Evolutionary conservation across 805 yeast species (phyloP), one percentile per base, ranked within the genome.

Genomic region (Torulaspora maleeae): DNA sequence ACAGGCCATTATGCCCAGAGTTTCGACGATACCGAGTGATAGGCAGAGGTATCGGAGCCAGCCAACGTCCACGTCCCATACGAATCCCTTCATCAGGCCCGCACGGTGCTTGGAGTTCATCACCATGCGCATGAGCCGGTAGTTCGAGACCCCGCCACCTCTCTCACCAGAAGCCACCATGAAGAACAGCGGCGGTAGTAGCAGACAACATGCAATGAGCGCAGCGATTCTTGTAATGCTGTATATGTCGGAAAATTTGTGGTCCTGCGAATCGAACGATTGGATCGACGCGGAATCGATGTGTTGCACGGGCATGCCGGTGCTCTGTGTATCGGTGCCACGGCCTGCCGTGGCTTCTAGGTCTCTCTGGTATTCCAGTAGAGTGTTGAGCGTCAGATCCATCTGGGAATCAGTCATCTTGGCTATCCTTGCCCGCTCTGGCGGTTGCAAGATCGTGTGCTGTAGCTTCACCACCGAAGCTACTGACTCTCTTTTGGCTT

Each of bases 1-100:
- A 52, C 74, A 68, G 0, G 72, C 78, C 16, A 70, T 46, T 4
- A 69, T 54, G 1, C 59, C 51, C 6, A 59, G 16, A 7, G 53
- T 33, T 46, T 57, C 65, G 2, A 53, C 10, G 7, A 47, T 44
- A 1, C 73, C 75, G 7, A 74, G 50, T 1, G 44, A 40, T 30
- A 72, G 44, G 13, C 63, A 70, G 58, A 51, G 50, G 51, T 36
- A 43, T 11, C 64, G 38, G 25, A 63, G 52, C 66, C 67, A 61
- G 12, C 35, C 36, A 4, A 63, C 45, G 35, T 58, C 58, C 8
- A 63, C 42, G 36, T 61, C 64, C 67, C 67, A 62, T 1, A 57
- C 44, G 36, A 59, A 63, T 6, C 67, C 68, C 33, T 58, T 52
- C 22, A 59, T 46, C 38, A 61, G 41, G 4, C 56, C 59, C 13